These are phyloP conservation scores for Rhipidocladum racemiflorum DNA, from an alignment of 176 grass and related monocot genomes.

Conservation along the genomic window DNA sequence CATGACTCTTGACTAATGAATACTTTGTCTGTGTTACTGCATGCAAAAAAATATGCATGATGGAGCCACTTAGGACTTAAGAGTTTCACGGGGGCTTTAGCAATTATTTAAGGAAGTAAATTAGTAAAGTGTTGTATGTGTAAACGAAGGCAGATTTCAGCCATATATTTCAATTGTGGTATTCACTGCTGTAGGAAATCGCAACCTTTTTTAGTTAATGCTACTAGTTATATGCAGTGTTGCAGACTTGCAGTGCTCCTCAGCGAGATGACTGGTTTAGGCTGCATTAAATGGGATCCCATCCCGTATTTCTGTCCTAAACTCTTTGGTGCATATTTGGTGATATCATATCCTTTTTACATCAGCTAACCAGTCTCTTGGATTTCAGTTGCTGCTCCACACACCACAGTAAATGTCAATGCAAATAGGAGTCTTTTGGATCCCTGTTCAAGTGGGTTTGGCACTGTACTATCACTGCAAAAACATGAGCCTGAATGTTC, in stretches of 20 bases:
- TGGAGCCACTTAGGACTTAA: background rate
- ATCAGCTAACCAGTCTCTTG: background rate
- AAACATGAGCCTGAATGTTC: slow-evolving; percentile 38
- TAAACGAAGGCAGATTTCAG: background rate
- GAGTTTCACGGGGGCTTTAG: background rate
- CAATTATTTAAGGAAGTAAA: background rate
- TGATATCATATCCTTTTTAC: background rate
- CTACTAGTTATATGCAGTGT: background rate
- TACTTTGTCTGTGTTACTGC: background rate
- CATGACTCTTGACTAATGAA: background rate
- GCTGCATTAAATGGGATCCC: background rate
- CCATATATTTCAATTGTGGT: background rate
- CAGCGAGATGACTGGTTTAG: background rate
- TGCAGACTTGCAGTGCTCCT: background rate
- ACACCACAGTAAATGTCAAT: slow-evolving; percentile 15
- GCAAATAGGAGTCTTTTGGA: slow-evolving; percentile 34
- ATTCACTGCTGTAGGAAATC: background rate
- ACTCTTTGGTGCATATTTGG: background rate
- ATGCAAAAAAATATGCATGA: background rate
- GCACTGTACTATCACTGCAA: slow-evolving; percentile 22
- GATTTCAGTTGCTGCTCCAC: slow-evolving; percentile 29
- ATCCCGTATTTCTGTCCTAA: slow-evolving; percentile 15
- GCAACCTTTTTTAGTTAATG: background rate
- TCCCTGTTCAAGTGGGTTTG: slow-evolving; percentile 40
- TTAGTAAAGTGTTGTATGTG: background rate